Evolutionary conservation across 169 alveolate species (phyloP).

Genomic region (Babesia bovis): DNA sequence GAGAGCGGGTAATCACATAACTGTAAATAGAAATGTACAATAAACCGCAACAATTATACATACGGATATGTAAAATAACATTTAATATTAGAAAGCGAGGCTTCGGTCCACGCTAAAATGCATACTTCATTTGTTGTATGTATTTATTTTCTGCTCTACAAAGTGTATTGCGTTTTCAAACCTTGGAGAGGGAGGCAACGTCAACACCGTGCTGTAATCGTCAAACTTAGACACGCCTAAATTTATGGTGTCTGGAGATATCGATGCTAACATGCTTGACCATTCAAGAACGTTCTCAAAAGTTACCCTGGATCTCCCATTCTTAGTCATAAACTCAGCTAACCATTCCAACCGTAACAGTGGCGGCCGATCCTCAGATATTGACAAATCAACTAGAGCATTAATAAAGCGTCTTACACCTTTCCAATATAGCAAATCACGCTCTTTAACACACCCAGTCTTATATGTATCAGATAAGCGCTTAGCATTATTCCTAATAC

Average conservation of each 20-base stretch:
- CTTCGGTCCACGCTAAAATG: too few species aligned
- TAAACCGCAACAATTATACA: too few species aligned
- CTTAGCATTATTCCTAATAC: slow-evolving; percentile 53
- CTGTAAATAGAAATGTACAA: too few species aligned
- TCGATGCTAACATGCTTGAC: slow-evolving; percentile 36
- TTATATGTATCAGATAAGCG: background rate
- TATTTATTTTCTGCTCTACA: slow-evolving; percentile 37
- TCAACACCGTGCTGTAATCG: slow-evolving; percentile 48
- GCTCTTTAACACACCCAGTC: background rate
- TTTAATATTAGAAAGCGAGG: too few species aligned
- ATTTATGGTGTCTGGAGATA: slow-evolving; percentile 32
- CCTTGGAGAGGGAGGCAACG: slow-evolving; percentile 20
- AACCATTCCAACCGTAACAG: slow-evolving; percentile 45
- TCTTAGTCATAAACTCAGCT: slow-evolving; percentile 52
- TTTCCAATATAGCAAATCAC: slow-evolving; percentile 45
- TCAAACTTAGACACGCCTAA: slow-evolving; percentile 50
- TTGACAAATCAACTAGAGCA: slow-evolving; percentile 39
- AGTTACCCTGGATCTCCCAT: slow-evolving; percentile 43
- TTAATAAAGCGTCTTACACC: slow-evolving; percentile 50
- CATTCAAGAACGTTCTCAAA: slow-evolving; percentile 52
- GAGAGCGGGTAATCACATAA: too few species aligned
- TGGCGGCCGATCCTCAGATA: slow-evolving; percentile 42
- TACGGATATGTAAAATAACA: too few species aligned
- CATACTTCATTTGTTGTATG: slow-evolving; percentile 18
- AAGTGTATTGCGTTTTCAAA: slow-evolving; percentile 27